Base-by-base conservation (phyloP, 371 early-diverging fungal genomes). In the Haplosporangium sp. region DNA sequence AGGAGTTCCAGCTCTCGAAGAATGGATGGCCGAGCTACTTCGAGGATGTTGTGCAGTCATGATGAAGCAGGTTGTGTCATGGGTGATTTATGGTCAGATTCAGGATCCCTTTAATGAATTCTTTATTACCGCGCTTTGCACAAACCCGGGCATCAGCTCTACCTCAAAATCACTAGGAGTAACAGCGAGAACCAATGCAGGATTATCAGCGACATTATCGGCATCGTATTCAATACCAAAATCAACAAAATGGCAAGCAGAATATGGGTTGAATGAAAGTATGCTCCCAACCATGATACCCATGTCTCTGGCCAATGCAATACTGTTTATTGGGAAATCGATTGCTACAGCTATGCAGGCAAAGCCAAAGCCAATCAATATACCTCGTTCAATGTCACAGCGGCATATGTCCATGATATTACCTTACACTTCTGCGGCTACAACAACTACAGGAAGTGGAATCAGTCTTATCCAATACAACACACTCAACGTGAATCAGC, bases 271-370 rank as follows among this genome's bases (percentile, higher is more conserved):
- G 11, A 86, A 85, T 8, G 71, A 84, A 15, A 72, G 77, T 2
- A 71, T 84, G 53, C 73, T 91, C 2, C 94, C 94, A 2, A 40
- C 60, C 1, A 88, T 89, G 72, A 81, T 95, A 19, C 81, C 92
- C 15, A 48, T 59, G 2, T 56, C 77, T 0, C 42, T 91, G 13
- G 91, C 88, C 0, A 85, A 91, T 42, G 87, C 89, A 0, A 88
- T 95, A 58, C 75, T 94, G 19, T 95, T 93, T 85, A 87, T 93
- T 34, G 95, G 95, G 1, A 92, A 92, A 68, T 90, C 93, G 0
- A 87, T 93, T 13, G 86, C 88, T 1, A 92, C 91, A 17, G 90
- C 92, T 11, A 69, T 67, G 15, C 72, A 88, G 58, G 75, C 82
- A 6, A 71, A 68, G 19, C 82, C 67, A 65, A 79, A 63, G 27